A percentile compares a stretch with the other conserved stretches of the same genome.
phyloP scores from a whole-genome alignment of 108 stramenopile genomes.

The Pseudonitzschia pungens region DNA sequence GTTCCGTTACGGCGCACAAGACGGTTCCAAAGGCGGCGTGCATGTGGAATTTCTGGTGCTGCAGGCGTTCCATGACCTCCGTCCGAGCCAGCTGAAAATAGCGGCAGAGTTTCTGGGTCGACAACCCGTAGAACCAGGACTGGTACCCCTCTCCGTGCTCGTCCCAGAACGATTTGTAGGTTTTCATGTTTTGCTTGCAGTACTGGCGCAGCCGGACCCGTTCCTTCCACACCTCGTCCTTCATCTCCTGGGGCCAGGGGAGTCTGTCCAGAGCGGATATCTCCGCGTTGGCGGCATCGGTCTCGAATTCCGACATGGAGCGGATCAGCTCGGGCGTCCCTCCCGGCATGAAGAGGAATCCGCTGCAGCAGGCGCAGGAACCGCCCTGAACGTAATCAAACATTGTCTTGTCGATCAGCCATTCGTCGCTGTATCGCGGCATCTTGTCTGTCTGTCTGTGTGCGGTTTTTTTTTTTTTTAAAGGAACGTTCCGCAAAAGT shows the following conservation, averaged over 20 bases:
- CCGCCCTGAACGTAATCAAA: slow-evolving; percentile 83
- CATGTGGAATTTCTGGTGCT: slow-evolving; percentile 62
- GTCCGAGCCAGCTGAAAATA: slow-evolving; percentile 72
- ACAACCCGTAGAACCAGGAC: slow-evolving; percentile 41
- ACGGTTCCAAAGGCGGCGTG: slow-evolving; percentile 74
- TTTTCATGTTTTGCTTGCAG: slow-evolving; percentile 75
- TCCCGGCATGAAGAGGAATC: slow-evolving; percentile 62
- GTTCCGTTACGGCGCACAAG: slow-evolving; percentile 73
- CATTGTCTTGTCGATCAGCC: slow-evolving; percentile 82
- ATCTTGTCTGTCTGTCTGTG: slow-evolving; percentile 32
- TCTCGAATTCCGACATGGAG: slow-evolving; percentile 81
- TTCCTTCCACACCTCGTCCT: slow-evolving; percentile 84
- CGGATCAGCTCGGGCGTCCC: slow-evolving; percentile 70
- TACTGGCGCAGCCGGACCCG: slow-evolving; percentile 71
- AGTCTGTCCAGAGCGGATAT: slow-evolving; percentile 50
- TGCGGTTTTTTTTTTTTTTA: no score
- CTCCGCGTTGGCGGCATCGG: slow-evolving; percentile 72
- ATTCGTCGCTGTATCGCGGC: slow-evolving; percentile 79
- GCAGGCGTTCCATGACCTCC: slow-evolving; percentile 58
- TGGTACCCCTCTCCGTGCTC: slow-evolving; percentile 36
- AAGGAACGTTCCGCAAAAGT: no score
- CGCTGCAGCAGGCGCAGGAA: slow-evolving; percentile 70
- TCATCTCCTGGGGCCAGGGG: slow-evolving; percentile 82
- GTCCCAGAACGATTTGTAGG: slow-evolving; percentile 61
- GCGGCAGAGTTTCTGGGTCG: slow-evolving; percentile 26